Conservation (phyloP, 2,329 filamentous ascomycete species). For the Dothideomycetes sp. region DNA sequence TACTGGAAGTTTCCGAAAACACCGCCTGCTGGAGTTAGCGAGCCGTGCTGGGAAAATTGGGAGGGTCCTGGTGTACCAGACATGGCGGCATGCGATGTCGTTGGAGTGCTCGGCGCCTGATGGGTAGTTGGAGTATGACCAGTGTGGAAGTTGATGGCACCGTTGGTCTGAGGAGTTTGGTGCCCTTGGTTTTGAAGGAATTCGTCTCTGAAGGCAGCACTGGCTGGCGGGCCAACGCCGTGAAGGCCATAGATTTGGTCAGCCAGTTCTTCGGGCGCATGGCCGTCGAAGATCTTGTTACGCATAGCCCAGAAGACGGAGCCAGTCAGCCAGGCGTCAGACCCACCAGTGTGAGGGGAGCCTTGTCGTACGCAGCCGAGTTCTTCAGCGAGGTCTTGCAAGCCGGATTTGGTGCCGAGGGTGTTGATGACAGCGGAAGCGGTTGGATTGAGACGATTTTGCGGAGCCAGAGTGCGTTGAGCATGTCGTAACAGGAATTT, state of each 20-base stretch:
- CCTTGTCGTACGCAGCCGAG: conserved; percentile 85
- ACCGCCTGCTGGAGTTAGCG: conserved; percentile 12
- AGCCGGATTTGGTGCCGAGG: conserved; percentile 80
- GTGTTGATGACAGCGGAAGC: conserved; percentile 69
- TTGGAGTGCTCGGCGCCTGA: conserved; percentile 57
- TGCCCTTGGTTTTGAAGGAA: conserved; percentile 29
- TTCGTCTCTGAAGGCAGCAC: conserved; percentile 43
- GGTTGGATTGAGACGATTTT: conserved; percentile 44
- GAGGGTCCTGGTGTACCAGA: conserved; percentile 22
- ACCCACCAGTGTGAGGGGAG: conserved; percentile 82
- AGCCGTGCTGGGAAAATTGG: conserved; percentile 11
- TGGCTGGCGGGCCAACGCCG: conserved; percentile 43
- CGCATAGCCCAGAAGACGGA: conserved; percentile 91
- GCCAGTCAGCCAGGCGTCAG: conserved; percentile 86
- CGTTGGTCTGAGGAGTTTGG: conserved; percentile 33
- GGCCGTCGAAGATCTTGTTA: conserved; percentile 75
- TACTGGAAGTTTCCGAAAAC: conserved; percentile 13
- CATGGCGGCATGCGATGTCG: conserved; percentile 44
- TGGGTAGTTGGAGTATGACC: conserved; percentile 29
- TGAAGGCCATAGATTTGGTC: conserved; percentile 93
- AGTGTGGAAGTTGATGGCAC: conserved; percentile 27
- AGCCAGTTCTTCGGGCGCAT: conserved; percentile 68
- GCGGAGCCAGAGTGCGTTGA: conserved; percentile 38
- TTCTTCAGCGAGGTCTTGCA: conserved; percentile 89
- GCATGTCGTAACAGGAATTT: conserved; percentile 95